Evolutionary conservation across 768 basidiomycete genomes (phyloP).

Genomic region (Boletus sp.): DNA sequence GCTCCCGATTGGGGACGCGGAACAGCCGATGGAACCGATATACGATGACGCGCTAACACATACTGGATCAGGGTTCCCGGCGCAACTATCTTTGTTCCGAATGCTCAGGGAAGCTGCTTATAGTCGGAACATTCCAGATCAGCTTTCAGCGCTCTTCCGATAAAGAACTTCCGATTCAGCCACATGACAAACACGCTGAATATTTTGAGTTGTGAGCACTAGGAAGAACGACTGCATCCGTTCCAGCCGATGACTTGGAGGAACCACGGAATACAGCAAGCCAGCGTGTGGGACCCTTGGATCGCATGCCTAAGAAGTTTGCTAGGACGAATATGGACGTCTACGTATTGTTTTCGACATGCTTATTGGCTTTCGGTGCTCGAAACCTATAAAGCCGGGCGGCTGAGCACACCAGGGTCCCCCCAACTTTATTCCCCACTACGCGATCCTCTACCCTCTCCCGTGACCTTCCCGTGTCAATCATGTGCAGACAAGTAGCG

Average conservation of each 20-base stretch:
- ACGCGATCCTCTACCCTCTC: slow-evolving; percentile 1
- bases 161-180: slow-evolving; percentile 27
- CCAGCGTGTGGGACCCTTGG: slow-evolving; percentile 26
- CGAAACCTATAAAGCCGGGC: slow-evolving; percentile 31
- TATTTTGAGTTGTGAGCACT: slow-evolving; percentile 15
- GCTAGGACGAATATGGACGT: slow-evolving; percentile 28
- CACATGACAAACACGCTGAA: slow-evolving; percentile 30
- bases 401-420: not conserved
- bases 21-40: slow-evolving; percentile 22
- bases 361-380: slow-evolving; percentile 22
- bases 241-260: slow-evolving; percentile 14
- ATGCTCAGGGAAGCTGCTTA: slow-evolving; percentile 24
- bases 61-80: slow-evolving; percentile 23
- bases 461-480: slow-evolving; percentile 3
- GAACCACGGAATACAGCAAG: slow-evolving; percentile 28
- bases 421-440: slow-evolving; percentile 17
- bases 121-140: slow-evolving; percentile 22
- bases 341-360: slow-evolving; percentile 30
- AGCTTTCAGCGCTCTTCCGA: slow-evolving; percentile 22
- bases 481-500: slow-evolving; percentile 78
- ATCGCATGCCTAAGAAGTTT: slow-evolving; percentile 22
- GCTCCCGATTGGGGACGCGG: slow-evolving; percentile 5
- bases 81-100: slow-evolving; percentile 27
- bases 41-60: slow-evolving; percentile 13
- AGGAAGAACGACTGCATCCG: slow-evolving; percentile 20